Evolutionary conservation across 2,329 filamentous ascomycete species (phyloP), one percentile per base, ranked within the genome.

Genomic region (Colletotrichum cereale): DNA sequence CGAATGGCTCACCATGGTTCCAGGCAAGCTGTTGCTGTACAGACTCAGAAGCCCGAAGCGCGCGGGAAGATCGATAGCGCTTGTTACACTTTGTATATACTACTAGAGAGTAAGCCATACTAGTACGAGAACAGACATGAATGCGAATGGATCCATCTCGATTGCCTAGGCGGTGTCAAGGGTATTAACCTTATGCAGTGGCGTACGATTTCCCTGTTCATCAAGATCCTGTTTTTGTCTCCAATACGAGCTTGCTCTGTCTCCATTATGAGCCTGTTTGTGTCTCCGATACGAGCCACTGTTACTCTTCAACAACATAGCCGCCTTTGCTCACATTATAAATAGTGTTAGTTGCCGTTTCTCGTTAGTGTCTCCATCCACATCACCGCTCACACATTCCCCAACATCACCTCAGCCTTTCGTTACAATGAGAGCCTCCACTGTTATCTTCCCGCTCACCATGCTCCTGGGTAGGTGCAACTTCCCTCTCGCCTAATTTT

Each of bases 371-470:
- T 10, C 31, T 38, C 16, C 8, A 14, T 57, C 24, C 38, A n/a
- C 34, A 5, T 31, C 40, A 47, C 26, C 18, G 8, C 36, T n/a
- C 3, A 44, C 40, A 16, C 21, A n/a, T n/a, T 29, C 26, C 16
- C 16, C 16, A 11, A 44, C 16, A n/a, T 18, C 40, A 6, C 18
- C 40, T 11, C 6, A 21, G 4, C 10, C 16, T 2, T 10, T 16
- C 57, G 24, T 38, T 16, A 56, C 14, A 26, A 67, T 67, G 66
- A 67, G 48, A 14, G n/a, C 60, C 48, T 73, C 10, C 56, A 38
- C 16, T 4, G 40, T 56, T 40, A 31, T 67, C 18, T 26, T 55
- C 50, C 66, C 66, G 1, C 31, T 67, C 40, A 57, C 58, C 3
- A 21, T 67, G 36, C 66, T 67, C 29, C 31, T 63, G 21, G 38